Conservation (phyloP, 306 rosid species). For the Ochetophila trinervis region DNA sequence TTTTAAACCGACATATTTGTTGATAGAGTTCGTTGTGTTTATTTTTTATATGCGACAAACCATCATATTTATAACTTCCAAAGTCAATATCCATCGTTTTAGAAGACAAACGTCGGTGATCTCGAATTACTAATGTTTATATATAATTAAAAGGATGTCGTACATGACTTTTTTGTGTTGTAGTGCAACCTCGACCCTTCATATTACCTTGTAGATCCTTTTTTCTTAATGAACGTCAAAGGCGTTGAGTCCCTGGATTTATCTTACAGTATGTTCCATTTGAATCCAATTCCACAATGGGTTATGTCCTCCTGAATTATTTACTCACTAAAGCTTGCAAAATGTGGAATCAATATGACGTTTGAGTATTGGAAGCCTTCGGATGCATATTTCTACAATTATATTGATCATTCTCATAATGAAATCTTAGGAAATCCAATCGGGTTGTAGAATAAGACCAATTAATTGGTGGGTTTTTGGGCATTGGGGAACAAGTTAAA, state of each 20-base stretch:
- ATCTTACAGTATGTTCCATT: slow-evolving; percentile 58
- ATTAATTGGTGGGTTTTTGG: slow-evolving; percentile 67
- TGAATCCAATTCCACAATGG: slow-evolving; percentile 67
- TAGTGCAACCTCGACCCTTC: slow-evolving; percentile 84
- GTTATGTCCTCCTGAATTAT: slow-evolving; percentile 76
- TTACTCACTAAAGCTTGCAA: slow-evolving; percentile 71
- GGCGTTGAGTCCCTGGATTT: slow-evolving; percentile 83
- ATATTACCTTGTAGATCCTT: slow-evolving; percentile 66
- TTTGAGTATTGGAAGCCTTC: slow-evolving; percentile 62
- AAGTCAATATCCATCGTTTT: too few species aligned
- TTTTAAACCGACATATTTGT: too few species aligned
- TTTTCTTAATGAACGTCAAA: slow-evolving; percentile 68
- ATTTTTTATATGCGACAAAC: too few species aligned
- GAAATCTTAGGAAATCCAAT: slow-evolving; percentile 56
- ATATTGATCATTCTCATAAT: slow-evolving; percentile 68
- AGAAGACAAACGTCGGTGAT: too few species aligned
- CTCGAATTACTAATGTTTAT: too few species aligned
- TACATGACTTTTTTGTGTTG: too few species aligned
- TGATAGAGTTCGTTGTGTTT: too few species aligned
- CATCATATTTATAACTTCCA: too few species aligned
- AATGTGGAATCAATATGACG: slow-evolving; percentile 68
- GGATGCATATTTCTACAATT: slow-evolving; percentile 71
- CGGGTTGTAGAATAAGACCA: slow-evolving; percentile 55
- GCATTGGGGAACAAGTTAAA: slow-evolving; percentile 48
- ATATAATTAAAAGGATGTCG: too few species aligned